Conservation (phyloP, 1,284 basidiomycete genomes). For the Papiliotrema fonsecae region DNA sequence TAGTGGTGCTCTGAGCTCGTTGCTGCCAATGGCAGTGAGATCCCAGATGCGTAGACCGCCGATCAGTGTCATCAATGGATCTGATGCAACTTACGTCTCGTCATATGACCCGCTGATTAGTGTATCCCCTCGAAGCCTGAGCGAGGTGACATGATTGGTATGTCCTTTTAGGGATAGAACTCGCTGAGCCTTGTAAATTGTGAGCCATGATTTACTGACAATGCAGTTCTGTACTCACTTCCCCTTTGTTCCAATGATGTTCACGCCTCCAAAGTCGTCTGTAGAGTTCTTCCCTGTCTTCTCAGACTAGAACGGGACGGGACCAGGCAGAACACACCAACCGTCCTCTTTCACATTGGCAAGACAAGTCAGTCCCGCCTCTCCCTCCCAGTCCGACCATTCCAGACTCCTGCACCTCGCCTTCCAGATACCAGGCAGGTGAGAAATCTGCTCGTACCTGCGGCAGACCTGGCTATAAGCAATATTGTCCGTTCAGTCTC, state of each 20-base stretch:
- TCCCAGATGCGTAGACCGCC: constrained; percentile 79
- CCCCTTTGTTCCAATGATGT: constrained; percentile 61
- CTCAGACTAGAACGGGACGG: neutral
- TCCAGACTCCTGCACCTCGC: constrained; percentile 26
- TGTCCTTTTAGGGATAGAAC: constrained; percentile 75
- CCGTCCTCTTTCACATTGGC: neutral
- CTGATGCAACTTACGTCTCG: constrained; percentile 50
- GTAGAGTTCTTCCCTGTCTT: constrained; percentile 65
- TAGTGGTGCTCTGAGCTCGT: constrained; percentile 11
- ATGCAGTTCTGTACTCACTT: constrained; percentile 9
- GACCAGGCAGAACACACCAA: constrained; percentile 1
- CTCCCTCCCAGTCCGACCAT: constrained; percentile 20
- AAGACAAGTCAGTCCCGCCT: constrained; percentile 11
- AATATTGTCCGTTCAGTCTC: constrained; percentile 12
- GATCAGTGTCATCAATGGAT: neutral
- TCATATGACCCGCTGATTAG: constrained; percentile 86
- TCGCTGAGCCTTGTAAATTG: constrained; percentile 60
- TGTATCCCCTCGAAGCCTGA: constrained; percentile 62
- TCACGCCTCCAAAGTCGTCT: constrained; percentile 78
- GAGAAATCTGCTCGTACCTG: constrained; percentile 65
- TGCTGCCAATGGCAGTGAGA: constrained; percentile 56
- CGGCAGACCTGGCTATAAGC: constrained; percentile 59
- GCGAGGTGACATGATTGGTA: constrained; percentile 79
- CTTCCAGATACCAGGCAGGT: constrained; percentile 69
- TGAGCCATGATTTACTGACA: neutral